A percentile compares a stretch with the other conserved stretches of the same genome.
These are phyloP conservation scores for Penicillium thymicola DNA, from an alignment of 2,329 filamentous ascomycete genomes.

Conservation along the genomic window DNA sequence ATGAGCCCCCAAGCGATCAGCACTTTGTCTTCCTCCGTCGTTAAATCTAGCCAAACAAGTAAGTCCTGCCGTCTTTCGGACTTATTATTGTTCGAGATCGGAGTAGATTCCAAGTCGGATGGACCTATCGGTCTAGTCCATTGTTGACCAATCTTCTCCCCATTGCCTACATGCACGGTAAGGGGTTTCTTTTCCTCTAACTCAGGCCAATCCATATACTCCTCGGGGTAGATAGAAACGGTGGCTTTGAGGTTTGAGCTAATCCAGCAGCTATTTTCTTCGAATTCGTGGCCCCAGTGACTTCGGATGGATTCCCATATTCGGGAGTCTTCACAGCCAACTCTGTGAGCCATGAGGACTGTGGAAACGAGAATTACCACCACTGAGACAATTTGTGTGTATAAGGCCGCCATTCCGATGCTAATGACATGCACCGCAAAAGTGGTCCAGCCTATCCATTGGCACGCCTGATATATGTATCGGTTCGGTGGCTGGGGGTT, in stretches of 20 bases:
- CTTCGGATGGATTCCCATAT: background rate
- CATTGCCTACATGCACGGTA: background rate
- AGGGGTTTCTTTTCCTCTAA: background rate
- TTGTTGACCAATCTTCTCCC: background rate
- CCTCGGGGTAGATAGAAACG: background rate
- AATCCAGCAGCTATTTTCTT: background rate
- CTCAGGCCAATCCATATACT: background rate
- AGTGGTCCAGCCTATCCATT: background rate
- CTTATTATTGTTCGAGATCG: background rate
- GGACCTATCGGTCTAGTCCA: background rate
- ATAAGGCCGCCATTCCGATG: background rate
- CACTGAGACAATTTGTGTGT: background rate
- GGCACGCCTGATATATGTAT: background rate
- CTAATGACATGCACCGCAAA: background rate
- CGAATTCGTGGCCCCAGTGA: background rate
- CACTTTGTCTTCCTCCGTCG: slow-evolving; percentile 9
- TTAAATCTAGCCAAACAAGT: slow-evolving; percentile 11
- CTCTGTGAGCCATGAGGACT: slow-evolving; percentile 4
- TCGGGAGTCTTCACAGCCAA: slow-evolving; percentile 8
- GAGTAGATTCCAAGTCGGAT: background rate
- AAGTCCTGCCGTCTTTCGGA: slow-evolving; percentile 9
- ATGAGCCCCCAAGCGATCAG: slow-evolving; percentile 13
- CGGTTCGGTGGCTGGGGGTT: background rate
- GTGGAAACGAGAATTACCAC: slow-evolving; percentile 5
- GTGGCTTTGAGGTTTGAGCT: background rate